These are phyloP conservation scores for Candida saitoana DNA, from an alignment of 805 yeast genomes.

Conservation along the genomic window DNA sequence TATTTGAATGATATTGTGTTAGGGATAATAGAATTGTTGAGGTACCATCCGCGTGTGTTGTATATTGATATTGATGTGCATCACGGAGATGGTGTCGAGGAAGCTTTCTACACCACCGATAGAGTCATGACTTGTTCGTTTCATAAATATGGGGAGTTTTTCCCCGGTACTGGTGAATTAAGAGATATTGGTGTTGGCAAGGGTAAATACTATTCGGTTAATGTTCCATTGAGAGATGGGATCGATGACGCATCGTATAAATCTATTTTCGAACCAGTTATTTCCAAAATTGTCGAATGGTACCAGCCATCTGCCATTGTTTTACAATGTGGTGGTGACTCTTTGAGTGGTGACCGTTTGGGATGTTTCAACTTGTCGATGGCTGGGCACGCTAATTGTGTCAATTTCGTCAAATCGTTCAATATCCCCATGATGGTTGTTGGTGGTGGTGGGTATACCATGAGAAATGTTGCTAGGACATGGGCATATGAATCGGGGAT, in stretches of 20 bases:
- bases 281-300: slow-evolving; percentile 71
- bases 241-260: slow-evolving; percentile 87
- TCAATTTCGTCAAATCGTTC: slow-evolving; percentile 78
- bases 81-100: slow-evolving; percentile 98
- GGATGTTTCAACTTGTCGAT: slow-evolving; percentile 95
- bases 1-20: slow-evolving; percentile 92
- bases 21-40: slow-evolving; percentile 76
- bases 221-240: slow-evolving; percentile 93
- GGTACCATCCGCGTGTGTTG: slow-evolving; percentile 88
- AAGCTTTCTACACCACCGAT: slow-evolving; percentile 92
- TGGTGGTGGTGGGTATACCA: slow-evolving; percentile 99
- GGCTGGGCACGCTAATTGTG: slow-evolving; percentile 95
- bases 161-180: slow-evolving; percentile 95
- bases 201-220: slow-evolving; percentile 84
- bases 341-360: slow-evolving; percentile 89
- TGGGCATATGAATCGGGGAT: slow-evolving; percentile 95
- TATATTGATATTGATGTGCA: slow-evolving; percentile 94
- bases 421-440: slow-evolving; percentile 88
- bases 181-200: slow-evolving; percentile 88
- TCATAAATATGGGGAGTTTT: slow-evolving; percentile 94
- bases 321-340: slow-evolving; percentile 98
- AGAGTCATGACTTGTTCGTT: slow-evolving; percentile 95
- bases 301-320: slow-evolving; percentile 95
- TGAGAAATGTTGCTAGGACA: slow-evolving; percentile 91
- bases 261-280: slow-evolving; percentile 85